phyloP scores from a whole-genome alignment of 208 protist species.

The Trypanosomatidae sp. region DNA sequence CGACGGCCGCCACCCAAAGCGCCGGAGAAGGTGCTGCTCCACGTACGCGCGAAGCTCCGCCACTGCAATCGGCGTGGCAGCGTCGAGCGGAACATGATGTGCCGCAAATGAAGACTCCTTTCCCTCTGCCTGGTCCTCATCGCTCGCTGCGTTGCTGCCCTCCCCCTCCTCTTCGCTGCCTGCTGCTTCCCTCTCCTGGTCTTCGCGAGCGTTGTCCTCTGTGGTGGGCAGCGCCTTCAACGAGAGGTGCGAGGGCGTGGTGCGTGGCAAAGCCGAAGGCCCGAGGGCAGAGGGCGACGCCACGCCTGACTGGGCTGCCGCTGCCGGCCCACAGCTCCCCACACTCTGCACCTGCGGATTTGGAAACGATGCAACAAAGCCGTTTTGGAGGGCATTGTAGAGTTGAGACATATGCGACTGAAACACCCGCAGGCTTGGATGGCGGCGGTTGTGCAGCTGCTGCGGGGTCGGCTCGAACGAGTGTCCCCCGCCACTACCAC shows the following conservation, averaged over 20 bases:
- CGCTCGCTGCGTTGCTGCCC: too few relatives aligned
- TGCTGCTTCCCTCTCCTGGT: too few relatives aligned
- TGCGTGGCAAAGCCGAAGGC: too few relatives aligned
- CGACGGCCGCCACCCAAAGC: constrained; percentile 20
- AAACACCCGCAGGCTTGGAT: constrained; percentile 26
- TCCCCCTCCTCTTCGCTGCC: too few relatives aligned
- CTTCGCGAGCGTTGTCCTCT: too few relatives aligned
- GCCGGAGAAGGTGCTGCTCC: constrained; percentile 13
- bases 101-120: not conserved
- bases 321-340: too few relatives aligned
- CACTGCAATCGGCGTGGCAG: constrained; percentile 5
- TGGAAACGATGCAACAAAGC: constrained; percentile 14
- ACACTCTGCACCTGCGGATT: constrained; percentile 16
- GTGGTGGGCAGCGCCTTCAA: too few relatives aligned
- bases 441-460: constrained; percentile 24
- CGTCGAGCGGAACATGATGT: not conserved
- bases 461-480: not conserved
- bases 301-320: not conserved
- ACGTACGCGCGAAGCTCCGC: constrained; percentile 17
- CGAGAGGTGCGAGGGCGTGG: too few relatives aligned
- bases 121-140: too few relatives aligned
- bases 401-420: constrained; percentile 22
- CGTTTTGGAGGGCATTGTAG: constrained; percentile 27
- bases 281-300: not conserved
- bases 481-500: too few relatives aligned